Base-by-base conservation (phyloP, 202 grass and related monocot genomes). In the Cymbopogon flexuosus region DNA sequence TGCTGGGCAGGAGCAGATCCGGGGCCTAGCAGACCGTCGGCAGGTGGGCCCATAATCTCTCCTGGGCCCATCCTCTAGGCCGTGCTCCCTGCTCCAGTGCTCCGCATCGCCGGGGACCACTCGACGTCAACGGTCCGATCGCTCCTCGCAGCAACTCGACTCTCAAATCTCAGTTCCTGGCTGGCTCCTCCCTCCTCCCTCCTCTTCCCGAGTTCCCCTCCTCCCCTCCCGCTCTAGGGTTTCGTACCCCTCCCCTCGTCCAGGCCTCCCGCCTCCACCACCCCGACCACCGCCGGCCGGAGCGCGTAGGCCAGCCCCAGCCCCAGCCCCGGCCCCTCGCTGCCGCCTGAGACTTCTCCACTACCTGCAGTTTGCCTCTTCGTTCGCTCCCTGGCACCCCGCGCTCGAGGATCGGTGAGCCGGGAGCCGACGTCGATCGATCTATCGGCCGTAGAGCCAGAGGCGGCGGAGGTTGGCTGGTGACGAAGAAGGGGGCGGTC, bases 201-300 rank as follows among this genome's bases (percentile, higher is more conserved):
- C 72, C 72, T 15, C 35, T 43, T 16, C 68, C 0, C 41, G 65
- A 39, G 6, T 41, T 2, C 22, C 22, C 42, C 8, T 60, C 19
- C 37, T 12, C 70, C 61, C 74, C 49, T 14, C 70, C 74, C 49
- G n/a, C 70, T 52, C 71, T 81, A 76, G 84, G 84, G 84, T 86
- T 86, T 69, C 77, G 14, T 67, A 29, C 15, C 40, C 52, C 54
- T 22, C 24, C 24, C 77, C 9, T 62, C 4, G 31, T 11, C 33
- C 14, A 45, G 15, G 42, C 42, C 24, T 13, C 15, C 56, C n/a
- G n/a, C n/a, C n/a, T n/a, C n/a, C n/a, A 4, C 65, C 65, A 2
- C 8, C 65, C 36, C n/a, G 19, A 4, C 65, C 10, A 69, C 66
- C 39, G 22, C 22, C 10, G 37, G 39, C 6, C 39, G 22, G 66